Percentiles rank a stretch among this genome's conserved stretches.
Conservation (phyloP, 441 rosid species). For the Melastoma candidum region DNA sequence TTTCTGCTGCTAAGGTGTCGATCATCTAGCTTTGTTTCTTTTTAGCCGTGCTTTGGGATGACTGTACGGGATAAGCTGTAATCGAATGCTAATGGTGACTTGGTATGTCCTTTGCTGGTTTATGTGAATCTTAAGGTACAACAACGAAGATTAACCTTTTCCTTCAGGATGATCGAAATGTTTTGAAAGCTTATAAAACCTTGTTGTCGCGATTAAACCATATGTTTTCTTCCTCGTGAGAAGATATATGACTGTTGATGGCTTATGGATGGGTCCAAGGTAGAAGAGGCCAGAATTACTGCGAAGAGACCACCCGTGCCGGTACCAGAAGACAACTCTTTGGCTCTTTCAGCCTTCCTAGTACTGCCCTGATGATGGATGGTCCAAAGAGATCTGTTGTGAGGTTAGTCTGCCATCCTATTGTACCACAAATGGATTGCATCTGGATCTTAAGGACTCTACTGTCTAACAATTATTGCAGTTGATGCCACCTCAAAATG, state of each 20-base stretch:
- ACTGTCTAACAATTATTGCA: not conserved
- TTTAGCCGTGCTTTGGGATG: too few species aligned
- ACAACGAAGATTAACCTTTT: conserved; percentile 3
- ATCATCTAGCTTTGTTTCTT: too few species aligned
- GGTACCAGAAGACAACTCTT: conserved; percentile 49
- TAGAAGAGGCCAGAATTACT: conserved; percentile 60
- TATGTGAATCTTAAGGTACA: conserved; percentile 93
- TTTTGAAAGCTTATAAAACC: not conserved
- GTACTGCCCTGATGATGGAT: conserved; percentile 29
- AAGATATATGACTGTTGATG: conserved; percentile 95
- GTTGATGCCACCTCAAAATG: not conserved
- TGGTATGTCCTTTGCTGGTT: conserved; percentile 4
- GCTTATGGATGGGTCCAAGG: conserved; percentile 85
- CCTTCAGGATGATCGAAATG: conserved; percentile 3
- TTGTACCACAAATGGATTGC: not conserved
- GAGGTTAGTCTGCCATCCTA: conserved; percentile 37
- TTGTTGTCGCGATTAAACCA: not conserved
- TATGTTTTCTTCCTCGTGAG: conserved; percentile 21
- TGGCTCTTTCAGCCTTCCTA: conserved; percentile 25
- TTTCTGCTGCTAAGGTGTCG: too few species aligned
- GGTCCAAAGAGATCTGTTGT: conserved; percentile 56
- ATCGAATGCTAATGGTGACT: conserved; percentile 59
- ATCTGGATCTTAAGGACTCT: not conserved
- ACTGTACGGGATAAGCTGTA: too few species aligned
- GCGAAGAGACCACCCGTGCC: conserved; percentile 41